Evolutionary conservation across 140 eudicot species (phyloP).

Genomic region (Bidens hawaiensis): DNA sequence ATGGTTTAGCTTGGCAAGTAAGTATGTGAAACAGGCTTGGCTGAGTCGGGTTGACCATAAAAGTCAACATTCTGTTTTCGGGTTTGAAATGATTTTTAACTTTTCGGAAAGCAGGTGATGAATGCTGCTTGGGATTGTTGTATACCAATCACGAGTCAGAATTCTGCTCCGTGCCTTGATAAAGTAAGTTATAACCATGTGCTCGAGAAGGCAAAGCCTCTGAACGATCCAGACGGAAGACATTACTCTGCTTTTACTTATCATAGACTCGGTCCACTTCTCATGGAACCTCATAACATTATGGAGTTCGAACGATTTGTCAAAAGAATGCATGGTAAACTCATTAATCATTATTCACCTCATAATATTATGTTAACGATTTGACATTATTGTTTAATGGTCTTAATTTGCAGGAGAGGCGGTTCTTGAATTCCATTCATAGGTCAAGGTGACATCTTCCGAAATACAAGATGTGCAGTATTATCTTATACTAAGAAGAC

Average conservation of each 20-base stretch:
- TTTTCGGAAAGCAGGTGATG: conserved; percentile 49
- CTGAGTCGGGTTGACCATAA: neutral
- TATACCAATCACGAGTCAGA: conserved; percentile 63
- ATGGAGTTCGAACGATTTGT: conserved; percentile 82
- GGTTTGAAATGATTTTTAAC: conserved; percentile 7
- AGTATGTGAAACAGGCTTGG: conserved; percentile 13
- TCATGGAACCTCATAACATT: conserved; percentile 70
- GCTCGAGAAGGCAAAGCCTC: conserved; percentile 83
- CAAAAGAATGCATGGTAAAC: conserved; percentile 96
- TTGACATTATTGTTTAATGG: conserved; percentile 10
- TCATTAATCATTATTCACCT: neutral
- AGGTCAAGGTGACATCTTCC: conserved; percentile 16
- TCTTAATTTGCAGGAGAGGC: conserved; percentile 66
- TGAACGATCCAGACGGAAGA: conserved; percentile 82
- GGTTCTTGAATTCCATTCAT: conserved; percentile 45
- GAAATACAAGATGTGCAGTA: conserved; percentile 24
- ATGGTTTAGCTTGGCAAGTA: conserved; percentile 93
- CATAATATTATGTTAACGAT: neutral
- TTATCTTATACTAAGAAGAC: conserved; percentile 24
- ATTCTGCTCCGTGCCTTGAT: conserved; percentile 58
- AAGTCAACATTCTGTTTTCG: neutral
- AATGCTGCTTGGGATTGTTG: conserved; percentile 92
- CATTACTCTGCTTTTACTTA: conserved; percentile 71
- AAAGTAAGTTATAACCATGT: conserved; percentile 68
- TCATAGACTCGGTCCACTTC: conserved; percentile 58